Base-by-base conservation (phyloP, 306 rosid species). In the Alnus rubra region DNA sequence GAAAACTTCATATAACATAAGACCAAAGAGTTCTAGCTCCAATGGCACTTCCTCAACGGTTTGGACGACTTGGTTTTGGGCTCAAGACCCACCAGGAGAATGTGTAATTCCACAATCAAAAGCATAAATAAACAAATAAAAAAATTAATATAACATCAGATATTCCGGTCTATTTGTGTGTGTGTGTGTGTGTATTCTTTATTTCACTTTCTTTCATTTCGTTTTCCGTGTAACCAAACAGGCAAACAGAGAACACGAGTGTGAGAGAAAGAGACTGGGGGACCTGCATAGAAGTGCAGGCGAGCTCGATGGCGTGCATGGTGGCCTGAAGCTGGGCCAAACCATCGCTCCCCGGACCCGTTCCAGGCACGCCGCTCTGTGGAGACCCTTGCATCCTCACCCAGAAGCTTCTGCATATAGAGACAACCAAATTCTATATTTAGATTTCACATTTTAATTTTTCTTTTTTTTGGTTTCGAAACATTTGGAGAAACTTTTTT, bases 281-380 rank as follows among this genome's bases (percentile, higher is more conserved):
- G 53, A 94, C 98, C 98, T 94, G 98, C 82, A 92, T 88, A 55
- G 97, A 87, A 79, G 84, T 49, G 87, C 98, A 91, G 73, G 98
- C 98, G 14, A 82, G 84, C 83, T 94, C 97, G 78, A 94, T 77
- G 76, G 97, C 75, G 62, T 83, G 92, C 98, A 94, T 94, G 88
- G 97, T 89, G 71, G 97, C 80, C 74, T 87, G 97, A 85, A 94
- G 95, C 23, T 87, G 91, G 3, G 84, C 83, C 84, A 89, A 81
- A 78, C 88, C 92, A 9, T 75, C 60, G 35, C 89, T 54, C 39
- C 80, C 88, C 14, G 72, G 51, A 10, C 72, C 69, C 0, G 69
- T 45, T 4, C 69, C 69, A 23, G 88, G 64, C 49, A 82, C 86
- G 16, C 82, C 82, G 48, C 79, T 44, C 62, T 84, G 82, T 10